Conservation (phyloP, 306 rosid genomes). For the Cyamopsis tetragonoloba region DNA sequence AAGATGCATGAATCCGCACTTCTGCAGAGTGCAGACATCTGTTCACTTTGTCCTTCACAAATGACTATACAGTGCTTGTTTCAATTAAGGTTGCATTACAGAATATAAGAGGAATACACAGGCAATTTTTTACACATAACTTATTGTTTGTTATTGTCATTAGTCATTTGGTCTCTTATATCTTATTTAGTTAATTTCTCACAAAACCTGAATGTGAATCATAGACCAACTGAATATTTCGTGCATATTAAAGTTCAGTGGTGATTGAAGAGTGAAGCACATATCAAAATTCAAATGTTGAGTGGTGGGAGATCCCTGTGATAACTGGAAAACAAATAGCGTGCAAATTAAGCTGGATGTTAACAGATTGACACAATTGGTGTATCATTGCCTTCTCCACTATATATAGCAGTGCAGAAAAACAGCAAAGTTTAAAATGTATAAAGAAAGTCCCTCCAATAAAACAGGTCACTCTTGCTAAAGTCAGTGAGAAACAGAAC, state of each 20-base stretch:
- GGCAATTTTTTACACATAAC: background rate
- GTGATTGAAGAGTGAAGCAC: background rate
- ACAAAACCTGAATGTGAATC: slow-evolving; percentile 8
- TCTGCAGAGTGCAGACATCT: slow-evolving; percentile 6
- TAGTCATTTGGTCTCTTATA: slow-evolving; percentile 12
- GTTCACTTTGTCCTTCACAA: slow-evolving; percentile 3
- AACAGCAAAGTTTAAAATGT: background rate
- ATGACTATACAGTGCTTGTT: background rate
- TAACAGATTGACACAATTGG: background rate
- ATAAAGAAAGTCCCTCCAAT: background rate
- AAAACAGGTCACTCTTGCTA: background rate
- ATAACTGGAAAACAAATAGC: background rate
- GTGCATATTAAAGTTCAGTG: background rate
- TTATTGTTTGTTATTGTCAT: slow-evolving; percentile 5
- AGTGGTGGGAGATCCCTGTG: background rate
- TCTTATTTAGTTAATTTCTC: slow-evolving; percentile 5
- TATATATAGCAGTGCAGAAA: background rate
- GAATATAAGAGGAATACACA: background rate
- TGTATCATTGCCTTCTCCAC: background rate
- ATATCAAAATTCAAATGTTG: background rate
- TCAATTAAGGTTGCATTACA: slow-evolving; percentile 2
- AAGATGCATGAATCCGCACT: background rate
- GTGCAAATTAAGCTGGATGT: background rate
- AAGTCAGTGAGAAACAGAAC: slow-evolving; percentile 25
- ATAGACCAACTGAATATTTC: background rate